Conservation (phyloP, 352 stramenopile genomes). For the Saprolegnia parasitica region DNA sequence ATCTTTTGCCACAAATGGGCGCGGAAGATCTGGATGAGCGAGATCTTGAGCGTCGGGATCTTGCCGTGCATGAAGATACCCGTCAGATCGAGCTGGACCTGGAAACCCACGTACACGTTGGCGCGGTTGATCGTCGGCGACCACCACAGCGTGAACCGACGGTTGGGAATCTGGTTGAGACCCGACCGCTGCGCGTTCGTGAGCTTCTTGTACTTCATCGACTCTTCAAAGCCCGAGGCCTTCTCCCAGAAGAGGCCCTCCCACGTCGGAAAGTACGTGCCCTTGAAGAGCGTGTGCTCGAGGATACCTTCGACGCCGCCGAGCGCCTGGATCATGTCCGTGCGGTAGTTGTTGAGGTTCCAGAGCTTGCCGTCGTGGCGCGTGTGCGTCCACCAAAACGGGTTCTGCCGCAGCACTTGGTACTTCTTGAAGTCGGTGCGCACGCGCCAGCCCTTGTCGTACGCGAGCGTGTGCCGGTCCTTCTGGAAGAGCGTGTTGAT, state of each 20-base stretch:
- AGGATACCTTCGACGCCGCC: constrained; percentile 99
- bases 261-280: constrained; percentile 99
- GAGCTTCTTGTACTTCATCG: constrained; percentile 99
- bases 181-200: constrained; percentile 99
- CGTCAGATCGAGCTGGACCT: constrained; percentile 99
- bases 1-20: constrained; percentile 99
- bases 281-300: constrained; percentile 99
- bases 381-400: constrained; percentile 99
- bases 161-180: constrained; percentile 99
- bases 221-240: constrained; percentile 91
- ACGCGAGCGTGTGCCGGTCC: constrained; percentile 98
- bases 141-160: constrained; percentile 99
- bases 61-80: constrained; percentile 99
- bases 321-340: constrained; percentile 99
- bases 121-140: constrained; percentile 99
- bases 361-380: constrained; percentile 99
- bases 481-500: constrained; percentile 97
- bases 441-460: constrained; percentile 99
- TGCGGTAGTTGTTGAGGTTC: constrained; percentile 99
- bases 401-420: constrained; percentile 96
- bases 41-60: constrained; percentile 99
- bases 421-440: constrained; percentile 99
- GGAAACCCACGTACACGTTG: constrained; percentile 99
- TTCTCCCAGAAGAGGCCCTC: constrained; percentile 99
- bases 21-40: constrained; percentile 94